phyloP scores from a whole-genome alignment of 345 rosid species.

The Hibiscus trionum region DNA sequence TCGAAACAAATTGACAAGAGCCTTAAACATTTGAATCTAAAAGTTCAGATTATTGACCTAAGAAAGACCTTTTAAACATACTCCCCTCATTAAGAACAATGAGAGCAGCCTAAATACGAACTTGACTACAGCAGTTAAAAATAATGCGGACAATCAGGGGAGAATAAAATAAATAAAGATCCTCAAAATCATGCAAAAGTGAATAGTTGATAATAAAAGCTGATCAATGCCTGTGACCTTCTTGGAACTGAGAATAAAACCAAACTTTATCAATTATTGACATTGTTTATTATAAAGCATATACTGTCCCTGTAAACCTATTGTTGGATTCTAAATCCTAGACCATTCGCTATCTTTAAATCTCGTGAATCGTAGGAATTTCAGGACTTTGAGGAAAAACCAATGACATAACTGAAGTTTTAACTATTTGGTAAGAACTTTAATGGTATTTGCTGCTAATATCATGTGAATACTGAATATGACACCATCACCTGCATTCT shows the following conservation, averaged over 20 bases:
- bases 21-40: background rate
- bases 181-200: background rate
- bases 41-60: background rate
- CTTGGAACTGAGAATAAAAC: no score
- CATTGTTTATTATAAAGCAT: no score
- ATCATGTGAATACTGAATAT: background rate
- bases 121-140: no score
- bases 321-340: background rate
- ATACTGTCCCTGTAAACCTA: background rate
- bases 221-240: no score
- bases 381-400: no score
- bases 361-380: no score
- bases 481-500: background rate
- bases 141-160: no score
- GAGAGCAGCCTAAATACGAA: no score
- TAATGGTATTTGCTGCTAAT: background rate
- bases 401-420: background rate
- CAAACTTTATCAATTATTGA: no score
- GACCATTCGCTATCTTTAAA: no score
- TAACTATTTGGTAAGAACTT: background rate
- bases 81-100: background rate
- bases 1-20: background rate
- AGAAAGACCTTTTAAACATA: background rate
- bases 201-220: background rate
- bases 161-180: no score